These are phyloP conservation scores for Globisporangium yorkense DNA, from an alignment of 352 stramenopile species.

Conservation along the genomic window DNA sequence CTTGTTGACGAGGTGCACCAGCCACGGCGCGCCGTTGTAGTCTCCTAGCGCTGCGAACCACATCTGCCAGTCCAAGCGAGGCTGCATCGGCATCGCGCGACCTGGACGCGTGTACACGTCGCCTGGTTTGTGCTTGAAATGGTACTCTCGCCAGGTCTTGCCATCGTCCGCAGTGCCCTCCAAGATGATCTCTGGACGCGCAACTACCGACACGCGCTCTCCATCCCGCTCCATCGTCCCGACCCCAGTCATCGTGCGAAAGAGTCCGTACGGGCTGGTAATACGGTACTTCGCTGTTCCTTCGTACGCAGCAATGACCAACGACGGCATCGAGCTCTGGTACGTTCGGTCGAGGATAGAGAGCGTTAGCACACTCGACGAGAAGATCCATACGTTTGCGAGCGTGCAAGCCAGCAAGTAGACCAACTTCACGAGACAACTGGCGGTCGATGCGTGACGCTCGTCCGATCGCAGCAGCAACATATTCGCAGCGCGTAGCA, in stretches of 20 bases:
- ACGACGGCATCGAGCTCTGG: constrained; percentile 26
- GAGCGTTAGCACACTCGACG: constrained; percentile 30
- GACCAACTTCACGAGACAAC: constrained; percentile 7
- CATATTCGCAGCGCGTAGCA: constrained; percentile 7
- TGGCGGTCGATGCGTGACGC: neutral
- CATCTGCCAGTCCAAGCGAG: constrained; percentile 91
- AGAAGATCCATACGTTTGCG: constrained; percentile 28
- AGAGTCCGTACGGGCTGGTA: constrained; percentile 81
- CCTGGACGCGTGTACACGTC: constrained; percentile 27
- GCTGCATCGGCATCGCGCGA: constrained; percentile 39
- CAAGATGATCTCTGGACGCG: constrained; percentile 86
- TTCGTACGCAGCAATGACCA: constrained; percentile 22
- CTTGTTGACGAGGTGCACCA: constrained; percentile 84
- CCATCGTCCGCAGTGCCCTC: constrained; percentile 56
- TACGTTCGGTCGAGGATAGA: constrained; percentile 33
- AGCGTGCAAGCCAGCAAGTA: constrained; percentile 26
- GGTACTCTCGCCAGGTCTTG: constrained; percentile 61
- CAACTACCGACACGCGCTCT: constrained; percentile 47
- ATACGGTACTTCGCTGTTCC: constrained; percentile 28
- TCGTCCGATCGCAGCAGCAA: neutral
- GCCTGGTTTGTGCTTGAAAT: constrained; percentile 88
- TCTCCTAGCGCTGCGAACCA: constrained; percentile 87
- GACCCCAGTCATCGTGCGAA: constrained; percentile 88
- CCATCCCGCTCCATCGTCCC: constrained; percentile 26
- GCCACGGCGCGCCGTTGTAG: constrained; percentile 82